These are phyloP conservation scores for Clarireedia sp. DNA, from an alignment of 2,329 filamentous ascomycete genomes.

Conservation along the genomic window DNA sequence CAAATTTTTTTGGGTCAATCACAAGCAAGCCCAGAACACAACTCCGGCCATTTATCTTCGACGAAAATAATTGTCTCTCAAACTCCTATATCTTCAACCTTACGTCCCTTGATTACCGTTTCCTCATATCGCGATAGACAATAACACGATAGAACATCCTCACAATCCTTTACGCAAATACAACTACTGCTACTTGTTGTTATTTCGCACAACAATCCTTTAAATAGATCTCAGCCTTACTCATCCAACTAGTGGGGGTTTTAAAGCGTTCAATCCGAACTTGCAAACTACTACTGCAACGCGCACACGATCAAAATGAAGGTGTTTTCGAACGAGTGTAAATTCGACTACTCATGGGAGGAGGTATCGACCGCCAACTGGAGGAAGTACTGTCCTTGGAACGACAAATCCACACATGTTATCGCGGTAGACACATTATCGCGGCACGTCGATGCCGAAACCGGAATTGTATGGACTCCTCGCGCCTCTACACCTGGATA, in stretches of 20 bases:
- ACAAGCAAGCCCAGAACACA: background rate
- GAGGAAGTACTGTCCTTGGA: slow-evolving; percentile 98
- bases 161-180: background rate
- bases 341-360: slow-evolving; percentile 97
- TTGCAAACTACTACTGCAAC: background rate
- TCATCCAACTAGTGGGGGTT: background rate
- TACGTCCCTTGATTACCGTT: background rate
- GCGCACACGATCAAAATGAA: slow-evolving; percentile 57
- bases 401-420: slow-evolving; percentile 96
- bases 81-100: background rate
- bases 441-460: slow-evolving; percentile 55
- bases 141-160: background rate
- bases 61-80: background rate
- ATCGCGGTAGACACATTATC: slow-evolving; percentile 89
- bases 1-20: background rate
- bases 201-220: background rate
- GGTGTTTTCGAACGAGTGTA: slow-evolving; percentile 84
- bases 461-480: slow-evolving; percentile 54
- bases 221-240: background rate
- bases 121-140: background rate
- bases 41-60: background rate
- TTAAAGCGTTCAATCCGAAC: background rate
- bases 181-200: background rate
- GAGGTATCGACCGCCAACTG: slow-evolving; percentile 97
- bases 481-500: background rate